These are phyloP conservation scores for Stachybotrys elegans DNA, from an alignment of 2,329 filamentous ascomycete species.

Conservation along the genomic window DNA sequence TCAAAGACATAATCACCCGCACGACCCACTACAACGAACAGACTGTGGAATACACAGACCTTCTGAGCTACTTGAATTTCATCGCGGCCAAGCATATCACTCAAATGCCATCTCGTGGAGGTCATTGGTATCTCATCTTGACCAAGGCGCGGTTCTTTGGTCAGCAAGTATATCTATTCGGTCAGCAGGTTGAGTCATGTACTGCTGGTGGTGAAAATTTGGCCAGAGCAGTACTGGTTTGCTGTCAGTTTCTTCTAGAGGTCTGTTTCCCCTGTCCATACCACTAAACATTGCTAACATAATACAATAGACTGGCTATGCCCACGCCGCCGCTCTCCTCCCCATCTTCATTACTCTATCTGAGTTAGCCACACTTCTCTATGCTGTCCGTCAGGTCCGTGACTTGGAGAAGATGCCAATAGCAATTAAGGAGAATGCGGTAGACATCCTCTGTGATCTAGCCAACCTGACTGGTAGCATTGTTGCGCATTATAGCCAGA, in stretches of 20 bases:
- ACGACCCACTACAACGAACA: constrained; percentile 14
- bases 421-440: constrained; percentile 24
- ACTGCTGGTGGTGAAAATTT: constrained; percentile 11
- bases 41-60: constrained; percentile 14
- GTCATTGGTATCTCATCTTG: constrained; percentile 34
- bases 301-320: constrained; percentile 27
- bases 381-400: constrained; percentile 29
- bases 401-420: constrained; percentile 25
- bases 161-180: constrained; percentile 31
- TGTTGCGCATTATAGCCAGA: constrained; percentile 27
- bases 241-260: constrained; percentile 32
- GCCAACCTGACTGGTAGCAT: constrained; percentile 28
- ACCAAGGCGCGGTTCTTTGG: constrained; percentile 36
- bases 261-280: constrained; percentile 15
- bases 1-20: constrained; percentile 13
- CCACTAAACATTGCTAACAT: not conserved
- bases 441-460: constrained; percentile 28
- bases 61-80: constrained; percentile 25
- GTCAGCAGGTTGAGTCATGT: constrained; percentile 22
- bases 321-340: constrained; percentile 29
- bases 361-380: constrained; percentile 31
- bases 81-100: constrained; percentile 33
- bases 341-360: constrained; percentile 34
- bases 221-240: constrained; percentile 27
- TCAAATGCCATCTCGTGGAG: constrained; percentile 35